These are phyloP conservation scores for Lasiodiplodia sp. DNA, from an alignment of 2,329 filamentous ascomycete genomes.

Conservation along the genomic window DNA sequence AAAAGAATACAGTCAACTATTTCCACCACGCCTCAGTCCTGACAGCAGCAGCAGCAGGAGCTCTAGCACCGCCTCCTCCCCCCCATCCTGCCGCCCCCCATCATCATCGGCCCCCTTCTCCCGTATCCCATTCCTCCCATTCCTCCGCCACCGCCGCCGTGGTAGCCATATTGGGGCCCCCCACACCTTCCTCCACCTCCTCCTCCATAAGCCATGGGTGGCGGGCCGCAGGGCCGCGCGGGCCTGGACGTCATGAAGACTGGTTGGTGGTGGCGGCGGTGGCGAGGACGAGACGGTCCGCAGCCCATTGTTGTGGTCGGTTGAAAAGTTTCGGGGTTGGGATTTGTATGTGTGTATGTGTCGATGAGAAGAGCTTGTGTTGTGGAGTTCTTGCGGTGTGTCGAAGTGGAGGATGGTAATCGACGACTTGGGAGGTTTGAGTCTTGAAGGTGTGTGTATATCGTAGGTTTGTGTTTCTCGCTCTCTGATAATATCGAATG, in stretches of 20 bases:
- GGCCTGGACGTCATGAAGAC: not conserved
- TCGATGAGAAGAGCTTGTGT: not conserved
- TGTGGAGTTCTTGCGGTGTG: too few relatives aligned
- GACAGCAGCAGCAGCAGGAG: not conserved
- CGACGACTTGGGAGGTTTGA: too few relatives aligned
- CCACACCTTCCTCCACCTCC: conserved; percentile 15
- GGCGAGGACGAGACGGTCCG: conserved; percentile 11
- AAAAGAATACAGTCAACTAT: not conserved
- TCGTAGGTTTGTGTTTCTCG: too few relatives aligned
- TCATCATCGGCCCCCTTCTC: not conserved
- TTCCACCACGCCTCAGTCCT: not conserved
- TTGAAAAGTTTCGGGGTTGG: not conserved
- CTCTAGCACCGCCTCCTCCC: not conserved
- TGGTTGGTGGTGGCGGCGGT: not conserved
- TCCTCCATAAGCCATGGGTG: not conserved
- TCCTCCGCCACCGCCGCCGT: not conserved
- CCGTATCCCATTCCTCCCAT: conserved; percentile 7
- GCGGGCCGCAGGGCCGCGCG: not conserved
- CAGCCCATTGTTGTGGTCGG: conserved; percentile 4
- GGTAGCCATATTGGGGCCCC: too few relatives aligned
- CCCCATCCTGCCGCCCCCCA: not conserved
- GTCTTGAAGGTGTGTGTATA: too few relatives aligned
- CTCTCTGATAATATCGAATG: too few relatives aligned
- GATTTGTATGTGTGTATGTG: not conserved
- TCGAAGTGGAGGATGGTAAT: too few relatives aligned